Percentiles rank a stretch among this genome's conserved stretches.
Conservation (phyloP, 345 rosid genomes). For the Raphanus sativus region DNA sequence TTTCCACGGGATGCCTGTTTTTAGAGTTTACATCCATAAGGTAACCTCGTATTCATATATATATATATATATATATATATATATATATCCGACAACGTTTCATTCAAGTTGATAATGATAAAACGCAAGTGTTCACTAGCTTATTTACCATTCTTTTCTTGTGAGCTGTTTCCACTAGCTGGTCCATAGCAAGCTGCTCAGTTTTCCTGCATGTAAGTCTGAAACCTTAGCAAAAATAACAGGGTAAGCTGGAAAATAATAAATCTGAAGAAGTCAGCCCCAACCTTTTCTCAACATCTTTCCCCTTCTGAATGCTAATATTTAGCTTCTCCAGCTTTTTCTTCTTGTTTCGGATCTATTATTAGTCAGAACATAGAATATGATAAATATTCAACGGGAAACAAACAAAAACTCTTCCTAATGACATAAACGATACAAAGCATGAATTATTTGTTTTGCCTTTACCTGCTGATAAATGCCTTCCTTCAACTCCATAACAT, state of each 20-base stretch:
- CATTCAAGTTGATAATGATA: background rate
- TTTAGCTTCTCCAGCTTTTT: conserved; percentile 62
- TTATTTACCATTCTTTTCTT: conserved; percentile 72
- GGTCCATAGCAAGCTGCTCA: conserved; percentile 80
- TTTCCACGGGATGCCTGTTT: conserved; percentile 76
- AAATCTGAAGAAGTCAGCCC: conserved; percentile 24
- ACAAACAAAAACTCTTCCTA: background rate
- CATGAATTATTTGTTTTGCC: background rate
- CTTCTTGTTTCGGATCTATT: conserved; percentile 63
- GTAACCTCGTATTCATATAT: too few species aligned
- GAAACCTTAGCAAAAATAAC: conserved; percentile 26
- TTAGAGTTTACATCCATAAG: conserved; percentile 10
- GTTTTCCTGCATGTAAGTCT: conserved; percentile 56
- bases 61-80: too few species aligned
- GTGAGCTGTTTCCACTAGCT: conserved; percentile 82
- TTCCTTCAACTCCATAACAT: conserved; percentile 67
- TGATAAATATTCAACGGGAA: conserved; percentile 2
- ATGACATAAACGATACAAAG: background rate
- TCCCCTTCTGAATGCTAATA: conserved; percentile 50
- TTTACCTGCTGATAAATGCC: conserved; percentile 71
- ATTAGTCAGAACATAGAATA: conserved; percentile 27
- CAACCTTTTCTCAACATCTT: conserved; percentile 65
- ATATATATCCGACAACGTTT: conserved; percentile 12
- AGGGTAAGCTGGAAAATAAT: conserved; percentile 1
- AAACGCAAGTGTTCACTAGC: background rate